A percentile compares a stretch with the other conserved stretches of the same genome.
Conservation (phyloP, 257 asterid genomes). For the Handroanthus guayacan region DNA sequence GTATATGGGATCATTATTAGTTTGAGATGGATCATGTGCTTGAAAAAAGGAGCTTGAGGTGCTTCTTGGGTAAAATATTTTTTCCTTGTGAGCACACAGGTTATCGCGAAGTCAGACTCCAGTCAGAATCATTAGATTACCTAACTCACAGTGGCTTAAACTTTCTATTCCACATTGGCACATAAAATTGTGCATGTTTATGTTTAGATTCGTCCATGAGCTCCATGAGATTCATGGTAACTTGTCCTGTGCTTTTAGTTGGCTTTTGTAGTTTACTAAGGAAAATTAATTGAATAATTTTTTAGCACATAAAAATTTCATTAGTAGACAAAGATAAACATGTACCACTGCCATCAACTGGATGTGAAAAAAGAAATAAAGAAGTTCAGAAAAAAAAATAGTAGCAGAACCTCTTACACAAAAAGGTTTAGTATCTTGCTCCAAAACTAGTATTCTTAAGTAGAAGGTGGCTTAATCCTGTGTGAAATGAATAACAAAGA, state of each 20-base stretch:
- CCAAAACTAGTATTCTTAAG: background rate
- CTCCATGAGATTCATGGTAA: background rate
- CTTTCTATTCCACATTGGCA: background rate
- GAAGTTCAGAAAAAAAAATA: background rate
- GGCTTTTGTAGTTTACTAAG: background rate
- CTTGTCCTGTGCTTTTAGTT: background rate
- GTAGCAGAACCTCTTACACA: background rate
- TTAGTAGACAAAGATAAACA: background rate
- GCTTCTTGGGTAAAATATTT: background rate
- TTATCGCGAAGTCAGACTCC: background rate
- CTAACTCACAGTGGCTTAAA: background rate
- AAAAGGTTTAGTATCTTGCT: background rate
- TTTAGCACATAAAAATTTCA: background rate
- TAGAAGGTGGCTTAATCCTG: background rate
- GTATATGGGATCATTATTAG: background rate
- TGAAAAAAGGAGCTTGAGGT: background rate
- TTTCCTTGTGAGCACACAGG: background rate
- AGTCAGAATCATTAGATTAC: constrained; percentile 6
- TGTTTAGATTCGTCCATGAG: background rate
- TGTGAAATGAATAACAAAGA: background rate
- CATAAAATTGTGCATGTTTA: background rate
- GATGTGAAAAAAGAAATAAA: background rate
- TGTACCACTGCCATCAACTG: background rate
- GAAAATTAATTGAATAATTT: background rate
- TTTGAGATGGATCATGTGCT: background rate